phyloP scores from a whole-genome alignment of 129 eudicot genomes.

The Rutidosis leptorrhynchoides region DNA sequence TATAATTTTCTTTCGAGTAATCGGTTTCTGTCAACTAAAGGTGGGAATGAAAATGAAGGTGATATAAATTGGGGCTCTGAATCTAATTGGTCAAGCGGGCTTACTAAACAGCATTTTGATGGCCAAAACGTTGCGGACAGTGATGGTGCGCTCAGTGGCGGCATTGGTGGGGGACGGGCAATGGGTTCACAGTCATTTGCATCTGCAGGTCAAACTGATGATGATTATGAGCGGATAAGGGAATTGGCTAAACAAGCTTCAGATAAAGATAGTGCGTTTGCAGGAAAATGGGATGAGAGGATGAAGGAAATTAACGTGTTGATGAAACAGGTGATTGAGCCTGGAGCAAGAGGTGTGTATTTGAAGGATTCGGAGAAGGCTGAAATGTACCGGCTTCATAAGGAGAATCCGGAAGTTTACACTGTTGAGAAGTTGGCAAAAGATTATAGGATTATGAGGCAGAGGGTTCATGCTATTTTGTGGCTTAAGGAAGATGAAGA shows the following conservation, averaged over 20 bases:
- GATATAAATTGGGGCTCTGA: conserved; percentile 61
- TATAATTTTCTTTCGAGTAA: conserved; percentile 23
- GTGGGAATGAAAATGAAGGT: conserved; percentile 30
- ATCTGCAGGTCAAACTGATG: conserved; percentile 32
- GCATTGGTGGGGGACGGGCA: conserved; percentile 27
- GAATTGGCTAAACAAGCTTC: conserved; percentile 38
- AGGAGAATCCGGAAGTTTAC: conserved; percentile 81
- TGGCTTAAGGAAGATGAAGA: conserved; percentile 86
- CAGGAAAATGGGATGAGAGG: conserved; percentile 49
- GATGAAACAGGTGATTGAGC: conserved; percentile 81
- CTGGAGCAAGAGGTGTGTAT: conserved; percentile 85
- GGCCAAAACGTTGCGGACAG: conserved; percentile 41
- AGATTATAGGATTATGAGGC: conserved; percentile 85
- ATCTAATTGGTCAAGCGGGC: conserved; percentile 73
- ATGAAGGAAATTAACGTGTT: conserved; percentile 45
- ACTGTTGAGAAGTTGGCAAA: conserved; percentile 79
- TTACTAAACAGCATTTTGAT: conserved; percentile 77
- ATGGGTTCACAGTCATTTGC: conserved; percentile 13
- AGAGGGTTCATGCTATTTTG: conserved; percentile 85
- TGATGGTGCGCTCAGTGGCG: conserved; percentile 3
- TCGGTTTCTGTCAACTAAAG: conserved; percentile 40
- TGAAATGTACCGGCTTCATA: conserved; percentile 83
- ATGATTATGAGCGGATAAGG: conserved; percentile 36
- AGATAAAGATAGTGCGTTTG: conserved; percentile 34
- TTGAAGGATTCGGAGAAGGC: conserved; percentile 81